Conservation (phyloP, 176 grass and related monocot species). For the Raddia guianensis region DNA sequence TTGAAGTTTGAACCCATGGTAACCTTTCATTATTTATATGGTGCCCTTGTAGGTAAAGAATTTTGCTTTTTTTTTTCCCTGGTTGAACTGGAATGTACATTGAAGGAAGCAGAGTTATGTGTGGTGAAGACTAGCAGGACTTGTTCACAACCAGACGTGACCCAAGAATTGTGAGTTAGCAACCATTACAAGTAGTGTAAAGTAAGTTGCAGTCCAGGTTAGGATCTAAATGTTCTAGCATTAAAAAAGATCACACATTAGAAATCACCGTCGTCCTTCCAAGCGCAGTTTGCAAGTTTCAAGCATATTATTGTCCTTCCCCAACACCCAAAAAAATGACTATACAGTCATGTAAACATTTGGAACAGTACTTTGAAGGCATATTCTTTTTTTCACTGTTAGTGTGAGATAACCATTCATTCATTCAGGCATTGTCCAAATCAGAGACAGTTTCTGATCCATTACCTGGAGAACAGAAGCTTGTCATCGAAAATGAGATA, state of each 20-base stretch:
- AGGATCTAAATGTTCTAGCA: not conserved
- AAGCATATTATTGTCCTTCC: not conserved
- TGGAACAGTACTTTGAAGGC: not conserved
- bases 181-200: conserved; percentile 3
- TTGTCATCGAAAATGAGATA: conserved; percentile 18
- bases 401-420: conserved; percentile 10
- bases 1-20: conserved; percentile 5
- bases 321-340: not conserved
- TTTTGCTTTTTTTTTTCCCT: not conserved
- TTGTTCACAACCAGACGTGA: not conserved
- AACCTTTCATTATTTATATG: conserved; percentile 16
- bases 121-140: not conserved
- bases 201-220: not conserved
- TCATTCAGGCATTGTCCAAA: not conserved
- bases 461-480: conserved; percentile 31
- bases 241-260: not conserved
- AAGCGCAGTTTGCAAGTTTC: not conserved
- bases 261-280: not conserved
- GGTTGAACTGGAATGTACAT: not conserved
- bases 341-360: not conserved
- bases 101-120: conserved; percentile 5
- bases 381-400: no score
- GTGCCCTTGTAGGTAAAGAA: not conserved
- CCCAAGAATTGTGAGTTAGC: not conserved
- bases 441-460: conserved; percentile 15